phyloP scores from a whole-genome alignment of 1,284 basidiomycete genomes.

The Phlebopus sp. region DNA sequence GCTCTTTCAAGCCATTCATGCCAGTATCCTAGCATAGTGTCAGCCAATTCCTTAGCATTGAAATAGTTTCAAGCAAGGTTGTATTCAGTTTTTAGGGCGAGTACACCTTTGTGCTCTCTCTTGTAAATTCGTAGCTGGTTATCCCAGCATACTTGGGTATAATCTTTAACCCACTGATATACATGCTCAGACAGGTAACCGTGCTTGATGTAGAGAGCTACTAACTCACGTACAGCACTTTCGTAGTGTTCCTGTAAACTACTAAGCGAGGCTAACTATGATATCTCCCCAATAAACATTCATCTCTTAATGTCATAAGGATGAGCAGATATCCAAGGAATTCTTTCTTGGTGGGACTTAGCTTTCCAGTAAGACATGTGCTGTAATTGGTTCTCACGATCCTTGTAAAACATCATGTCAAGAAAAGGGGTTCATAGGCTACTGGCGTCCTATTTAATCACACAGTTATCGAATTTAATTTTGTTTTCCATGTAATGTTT shows the following conservation, averaged over 20 bases:
- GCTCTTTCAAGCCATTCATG: not conserved
- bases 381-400: no score
- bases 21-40: not conserved
- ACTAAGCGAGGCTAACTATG: constrained; percentile 1
- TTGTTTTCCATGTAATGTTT: not conserved
- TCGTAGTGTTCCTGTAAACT: constrained; percentile 1
- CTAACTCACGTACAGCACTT: no score
- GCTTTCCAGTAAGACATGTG: no score
- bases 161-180: constrained; percentile 4
- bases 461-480: not conserved
- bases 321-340: constrained; percentile 12
- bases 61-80: constrained; percentile 5
- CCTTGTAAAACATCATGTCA: no score
- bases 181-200: constrained; percentile 19
- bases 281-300: constrained; percentile 26
- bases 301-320: constrained; percentile 23
- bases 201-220: constrained; percentile 14
- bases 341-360: not conserved
- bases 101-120: not conserved
- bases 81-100: constrained; percentile 16
- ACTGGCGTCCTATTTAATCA: not conserved
- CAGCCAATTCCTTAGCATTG: not conserved
- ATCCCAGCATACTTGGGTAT: constrained; percentile 5
- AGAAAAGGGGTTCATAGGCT: no score
- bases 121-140: no score